Conservation (phyloP, 1,139 yeast genomes). For the Nakaseomyces kungkrabaensis region DNA sequence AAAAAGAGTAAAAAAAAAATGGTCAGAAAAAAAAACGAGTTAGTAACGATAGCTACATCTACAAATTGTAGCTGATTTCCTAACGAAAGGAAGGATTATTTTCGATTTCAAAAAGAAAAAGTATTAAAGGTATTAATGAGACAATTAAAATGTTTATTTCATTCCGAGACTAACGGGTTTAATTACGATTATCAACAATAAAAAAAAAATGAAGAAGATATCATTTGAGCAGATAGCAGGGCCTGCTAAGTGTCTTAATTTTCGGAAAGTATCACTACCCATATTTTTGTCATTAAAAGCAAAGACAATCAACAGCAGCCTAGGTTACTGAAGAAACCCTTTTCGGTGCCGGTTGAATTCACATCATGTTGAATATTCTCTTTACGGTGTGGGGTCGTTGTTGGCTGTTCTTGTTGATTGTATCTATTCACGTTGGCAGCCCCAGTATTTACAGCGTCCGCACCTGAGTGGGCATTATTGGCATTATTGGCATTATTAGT, state of each 20-base stretch:
- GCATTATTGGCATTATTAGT: constrained; percentile 7
- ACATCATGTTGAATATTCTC: constrained; percentile 13
- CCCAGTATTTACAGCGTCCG: constrained; percentile 5
- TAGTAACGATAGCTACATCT: too few species aligned
- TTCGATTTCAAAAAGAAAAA: too few species aligned
- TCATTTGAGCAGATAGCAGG: too few species aligned
- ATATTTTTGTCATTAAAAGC: background rate
- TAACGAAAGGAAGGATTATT: too few species aligned
- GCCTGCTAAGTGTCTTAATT: too few species aligned
- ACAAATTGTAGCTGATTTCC: too few species aligned
- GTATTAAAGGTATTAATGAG: background rate
- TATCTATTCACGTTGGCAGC: constrained; percentile 12
- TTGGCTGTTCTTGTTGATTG: constrained; percentile 21
- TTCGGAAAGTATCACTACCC: too few species aligned
- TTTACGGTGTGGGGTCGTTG: constrained; percentile 14
- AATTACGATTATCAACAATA: too few species aligned
- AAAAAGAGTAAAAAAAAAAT: background rate
- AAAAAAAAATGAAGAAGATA: too few species aligned
- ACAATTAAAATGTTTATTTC: background rate
- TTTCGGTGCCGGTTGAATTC: constrained; percentile 21
- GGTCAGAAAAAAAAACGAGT: too few species aligned
- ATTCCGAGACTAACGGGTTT: too few species aligned
- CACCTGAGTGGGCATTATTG: background rate
- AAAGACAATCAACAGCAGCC: constrained; percentile 29
- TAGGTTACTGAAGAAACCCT: constrained; percentile 33